Evolutionary conservation across 2,329 filamentous ascomycete genomes (phyloP).

Genomic region (Colletotrichum chrysophilum): DNA sequence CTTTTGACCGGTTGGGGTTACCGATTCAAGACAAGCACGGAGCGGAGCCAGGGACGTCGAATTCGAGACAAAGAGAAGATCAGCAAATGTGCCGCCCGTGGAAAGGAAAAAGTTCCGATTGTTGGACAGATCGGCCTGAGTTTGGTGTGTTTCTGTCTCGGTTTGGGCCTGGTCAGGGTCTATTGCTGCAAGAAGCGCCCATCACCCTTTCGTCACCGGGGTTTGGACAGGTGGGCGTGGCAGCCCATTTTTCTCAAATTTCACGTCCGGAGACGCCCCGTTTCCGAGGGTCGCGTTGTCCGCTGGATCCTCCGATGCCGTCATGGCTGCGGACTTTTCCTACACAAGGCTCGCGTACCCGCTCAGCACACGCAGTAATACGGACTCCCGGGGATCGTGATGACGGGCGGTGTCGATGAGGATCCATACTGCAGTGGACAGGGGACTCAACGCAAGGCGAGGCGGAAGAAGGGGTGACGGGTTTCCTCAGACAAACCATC

Average conservation of each 20-base stretch:
- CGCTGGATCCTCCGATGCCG: not conserved
- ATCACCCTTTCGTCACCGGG: not conserved
- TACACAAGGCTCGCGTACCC: not conserved
- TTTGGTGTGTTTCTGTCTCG: not conserved
- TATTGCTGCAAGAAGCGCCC: not conserved
- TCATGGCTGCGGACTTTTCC: not conserved
- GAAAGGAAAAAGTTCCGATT: not conserved
- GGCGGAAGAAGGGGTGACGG: not conserved
- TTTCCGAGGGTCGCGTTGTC: not conserved
- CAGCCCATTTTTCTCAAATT: not conserved
- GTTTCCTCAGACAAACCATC: not conserved
- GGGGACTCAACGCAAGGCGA: not conserved
- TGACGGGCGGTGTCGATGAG: not conserved
- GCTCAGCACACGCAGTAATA: not conserved
- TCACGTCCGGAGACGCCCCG: not conserved
- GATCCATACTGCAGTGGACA: not conserved
- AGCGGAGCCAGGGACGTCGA: not conserved
- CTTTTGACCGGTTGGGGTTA: not conserved
- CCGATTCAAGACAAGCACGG: not conserved
- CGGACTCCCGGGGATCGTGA: not conserved
- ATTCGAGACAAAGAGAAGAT: conserved; percentile 12
- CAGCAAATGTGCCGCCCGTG: not conserved
- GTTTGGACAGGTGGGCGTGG: not conserved
- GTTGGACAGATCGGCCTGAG: not conserved
- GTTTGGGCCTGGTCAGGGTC: not conserved